A percentile compares a stretch with the other conserved stretches of the same genome.
Evolutionary conservation across 1,284 basidiomycete genomes (phyloP).

Genomic region (Apiotrichum siamense): DNA sequence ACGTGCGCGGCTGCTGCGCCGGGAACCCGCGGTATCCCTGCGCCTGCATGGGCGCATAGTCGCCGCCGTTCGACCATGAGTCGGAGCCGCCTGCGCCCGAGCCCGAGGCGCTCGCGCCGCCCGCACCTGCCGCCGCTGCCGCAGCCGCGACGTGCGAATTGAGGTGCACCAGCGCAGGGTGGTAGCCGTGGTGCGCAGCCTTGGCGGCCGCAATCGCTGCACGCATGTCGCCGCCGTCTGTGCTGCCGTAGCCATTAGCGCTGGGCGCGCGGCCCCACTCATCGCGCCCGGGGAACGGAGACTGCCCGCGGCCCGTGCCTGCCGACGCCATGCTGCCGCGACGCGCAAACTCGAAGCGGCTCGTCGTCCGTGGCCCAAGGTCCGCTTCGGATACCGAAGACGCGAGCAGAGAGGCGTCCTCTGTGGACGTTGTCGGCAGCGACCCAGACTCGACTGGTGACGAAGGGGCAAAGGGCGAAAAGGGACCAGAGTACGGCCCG

Average conservation of each 20-base stretch:
- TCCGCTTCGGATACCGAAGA: conserved; percentile 2
- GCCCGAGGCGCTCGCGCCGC: background rate
- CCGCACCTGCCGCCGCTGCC: background rate
- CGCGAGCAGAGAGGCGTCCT: background rate
- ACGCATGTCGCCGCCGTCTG: conserved; percentile 10
- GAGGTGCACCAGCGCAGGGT: conserved; percentile 19
- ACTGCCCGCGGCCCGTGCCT: conserved; percentile 12
- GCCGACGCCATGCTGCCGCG: conserved; percentile 3
- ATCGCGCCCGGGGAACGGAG: conserved; percentile 16
- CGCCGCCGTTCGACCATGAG: conserved; percentile 3
- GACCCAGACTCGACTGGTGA: conserved; percentile 12
- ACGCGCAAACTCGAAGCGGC: conserved; percentile 21
- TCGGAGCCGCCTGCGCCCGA: no score
- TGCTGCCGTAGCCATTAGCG: conserved; percentile 11
- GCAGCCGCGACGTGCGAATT: conserved; percentile 10
- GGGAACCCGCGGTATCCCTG: background rate
- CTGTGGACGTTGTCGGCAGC: conserved; percentile 1
- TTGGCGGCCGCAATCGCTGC: background rate
- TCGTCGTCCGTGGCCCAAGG: conserved; percentile 13
- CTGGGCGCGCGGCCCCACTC: conserved; percentile 16
- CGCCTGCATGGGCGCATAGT: background rate
- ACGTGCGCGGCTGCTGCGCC: background rate
- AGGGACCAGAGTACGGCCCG: conserved; percentile 15
- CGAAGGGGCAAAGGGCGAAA: conserved; percentile 18
- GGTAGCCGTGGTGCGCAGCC: conserved; percentile 9